A percentile compares a stretch with the other conserved stretches of the same genome.
phyloP scores from a whole-genome alignment of 768 basidiomycete genomes.

The Podaxis sp. region DNA sequence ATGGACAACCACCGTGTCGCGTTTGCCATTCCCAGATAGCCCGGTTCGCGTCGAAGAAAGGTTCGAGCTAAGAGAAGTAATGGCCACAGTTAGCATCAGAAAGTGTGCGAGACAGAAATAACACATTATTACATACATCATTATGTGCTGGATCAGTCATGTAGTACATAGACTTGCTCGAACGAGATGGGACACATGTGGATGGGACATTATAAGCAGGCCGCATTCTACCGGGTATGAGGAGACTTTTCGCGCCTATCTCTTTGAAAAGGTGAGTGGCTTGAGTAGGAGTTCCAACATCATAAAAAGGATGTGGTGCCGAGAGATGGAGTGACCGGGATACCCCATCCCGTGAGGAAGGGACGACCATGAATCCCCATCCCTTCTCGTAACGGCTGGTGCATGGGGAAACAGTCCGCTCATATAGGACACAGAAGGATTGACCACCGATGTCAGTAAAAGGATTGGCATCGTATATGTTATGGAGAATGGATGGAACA shows the following conservation, averaged over 20 bases:
- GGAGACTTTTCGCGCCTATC: slow-evolving; percentile 39
- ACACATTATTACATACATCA: slow-evolving; percentile 27
- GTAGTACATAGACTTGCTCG: slow-evolving; percentile 30
- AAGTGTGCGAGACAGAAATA: too few relatives aligned
- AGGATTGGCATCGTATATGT: slow-evolving; percentile 27
- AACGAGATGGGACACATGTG: slow-evolving; percentile 29
- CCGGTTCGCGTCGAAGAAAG: slow-evolving; percentile 41
- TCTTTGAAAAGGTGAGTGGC: slow-evolving; percentile 39
- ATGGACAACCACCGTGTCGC: slow-evolving; percentile 35
- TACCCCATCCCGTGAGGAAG: slow-evolving; percentile 23
- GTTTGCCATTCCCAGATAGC: slow-evolving; percentile 41
- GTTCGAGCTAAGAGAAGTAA: slow-evolving; percentile 33
- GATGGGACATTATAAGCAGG: slow-evolving; percentile 32
- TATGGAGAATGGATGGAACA: slow-evolving; percentile 27
- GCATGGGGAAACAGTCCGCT: slow-evolving; percentile 19
- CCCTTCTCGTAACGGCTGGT: slow-evolving; percentile 28
- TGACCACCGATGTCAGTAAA: slow-evolving; percentile 25
- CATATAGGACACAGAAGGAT: slow-evolving; percentile 34
- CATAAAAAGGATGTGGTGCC: slow-evolving; percentile 45
- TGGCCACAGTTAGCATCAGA: neutral
- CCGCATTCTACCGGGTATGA: slow-evolving; percentile 40
- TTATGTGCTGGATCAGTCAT: slow-evolving; percentile 51
- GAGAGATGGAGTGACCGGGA: slow-evolving; percentile 39
- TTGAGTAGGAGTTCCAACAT: slow-evolving; percentile 38
- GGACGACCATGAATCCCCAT: slow-evolving; percentile 37